Conservation (phyloP, 768 basidiomycete genomes). For the Podaxis sp. region DNA sequence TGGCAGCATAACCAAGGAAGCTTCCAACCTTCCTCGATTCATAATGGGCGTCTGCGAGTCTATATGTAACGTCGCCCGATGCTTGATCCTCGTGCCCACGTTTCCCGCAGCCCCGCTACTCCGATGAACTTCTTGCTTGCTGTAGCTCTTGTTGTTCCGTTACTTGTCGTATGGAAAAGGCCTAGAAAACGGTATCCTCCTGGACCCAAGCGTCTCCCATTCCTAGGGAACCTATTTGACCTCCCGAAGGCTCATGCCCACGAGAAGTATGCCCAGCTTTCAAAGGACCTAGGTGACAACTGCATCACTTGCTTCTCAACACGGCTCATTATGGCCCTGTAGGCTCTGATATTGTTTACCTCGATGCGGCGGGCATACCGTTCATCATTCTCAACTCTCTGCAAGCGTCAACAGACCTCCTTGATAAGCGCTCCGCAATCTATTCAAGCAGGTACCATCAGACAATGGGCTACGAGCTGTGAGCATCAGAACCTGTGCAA, state of each 20-base stretch:
- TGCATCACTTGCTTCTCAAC: not conserved
- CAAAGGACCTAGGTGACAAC: not conserved
- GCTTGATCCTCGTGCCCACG: no score
- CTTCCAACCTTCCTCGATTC: no score
- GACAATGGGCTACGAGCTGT: slow-evolving; percentile 10
- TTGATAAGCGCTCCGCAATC: slow-evolving; percentile 23
- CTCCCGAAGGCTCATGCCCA: slow-evolving; percentile 32
- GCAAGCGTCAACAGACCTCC: slow-evolving; percentile 21
- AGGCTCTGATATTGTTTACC: slow-evolving; percentile 8
- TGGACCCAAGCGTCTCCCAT: slow-evolving; percentile 38
- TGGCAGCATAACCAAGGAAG: no score
- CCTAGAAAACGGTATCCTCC: slow-evolving; percentile 25
- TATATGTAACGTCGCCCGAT: no score
- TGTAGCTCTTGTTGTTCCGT: not conserved
- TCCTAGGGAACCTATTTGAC: slow-evolving; percentile 45
- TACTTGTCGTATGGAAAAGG: not conserved
- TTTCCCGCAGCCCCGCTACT: not conserved
- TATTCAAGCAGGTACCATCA: slow-evolving; percentile 15
- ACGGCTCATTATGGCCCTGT: not conserved
- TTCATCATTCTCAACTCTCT: slow-evolving; percentile 24
- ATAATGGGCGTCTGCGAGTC: no score
- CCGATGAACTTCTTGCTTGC: not conserved
- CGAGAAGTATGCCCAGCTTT: not conserved
- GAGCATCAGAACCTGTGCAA: not conserved
- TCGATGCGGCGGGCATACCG: slow-evolving; percentile 19